phyloP scores from a whole-genome alignment of 169 alveolate species.

The Plasmodium gallinaceum region DNA sequence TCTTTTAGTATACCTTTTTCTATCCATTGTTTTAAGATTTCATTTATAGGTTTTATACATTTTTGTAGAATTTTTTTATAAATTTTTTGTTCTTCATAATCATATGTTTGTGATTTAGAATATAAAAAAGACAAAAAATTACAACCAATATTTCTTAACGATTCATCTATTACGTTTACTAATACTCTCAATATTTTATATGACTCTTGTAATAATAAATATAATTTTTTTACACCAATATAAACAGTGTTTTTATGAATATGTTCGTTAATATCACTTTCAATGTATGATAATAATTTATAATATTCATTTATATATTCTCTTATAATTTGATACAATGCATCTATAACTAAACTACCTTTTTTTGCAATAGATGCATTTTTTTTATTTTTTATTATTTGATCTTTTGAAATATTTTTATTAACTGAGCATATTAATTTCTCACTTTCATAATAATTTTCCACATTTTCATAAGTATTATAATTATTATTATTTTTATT shows the following conservation, averaged over 20 bases:
- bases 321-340: slow-evolving; percentile 47
- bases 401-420: background rate
- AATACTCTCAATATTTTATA: slow-evolving; percentile 60
- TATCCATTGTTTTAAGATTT: slow-evolving; percentile 54
- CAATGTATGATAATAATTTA: slow-evolving; percentile 49
- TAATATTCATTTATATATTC: slow-evolving; percentile 66
- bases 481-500: background rate
- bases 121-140: slow-evolving; percentile 47
- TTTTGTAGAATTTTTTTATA: slow-evolving; percentile 42
- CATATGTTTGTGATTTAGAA: slow-evolving; percentile 62
- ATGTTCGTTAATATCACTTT: slow-evolving; percentile 72
- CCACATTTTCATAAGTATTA: background rate
- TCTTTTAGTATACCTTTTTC: slow-evolving; percentile 49
- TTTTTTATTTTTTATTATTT: background rate
- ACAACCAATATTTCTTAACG: slow-evolving; percentile 50
- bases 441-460: background rate
- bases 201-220: slow-evolving; percentile 42
- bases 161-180: slow-evolving; percentile 62
- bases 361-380: background rate
- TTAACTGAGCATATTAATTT: background rate
- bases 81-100: slow-evolving; percentile 58
- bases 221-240: slow-evolving; percentile 50
- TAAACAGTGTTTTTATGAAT: slow-evolving; percentile 67
- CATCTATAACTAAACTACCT: slow-evolving; percentile 65
- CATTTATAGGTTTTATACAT: slow-evolving; percentile 52